Base-by-base conservation (phyloP, 768 basidiomycete species). In the Amanita molliuscula region DNA sequence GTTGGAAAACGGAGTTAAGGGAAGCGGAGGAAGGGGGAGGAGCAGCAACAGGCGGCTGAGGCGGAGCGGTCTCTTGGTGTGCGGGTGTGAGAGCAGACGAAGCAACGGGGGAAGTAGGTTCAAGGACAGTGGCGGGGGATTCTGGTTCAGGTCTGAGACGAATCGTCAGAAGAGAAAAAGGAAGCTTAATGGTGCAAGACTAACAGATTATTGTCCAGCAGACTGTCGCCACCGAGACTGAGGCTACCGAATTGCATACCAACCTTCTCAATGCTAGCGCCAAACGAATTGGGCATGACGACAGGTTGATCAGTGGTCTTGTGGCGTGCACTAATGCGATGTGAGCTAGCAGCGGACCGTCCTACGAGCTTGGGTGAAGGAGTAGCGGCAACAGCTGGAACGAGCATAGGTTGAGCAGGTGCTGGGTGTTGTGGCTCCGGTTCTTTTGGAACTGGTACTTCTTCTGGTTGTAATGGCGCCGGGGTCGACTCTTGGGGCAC, bases 161-260 rank as follows among this genome's bases (percentile, higher is more conserved):
- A 54, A 55, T 35, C 53, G 53, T 50, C 21, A 53, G 50, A 16
- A 55, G 40, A 25, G 18, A 34, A 44, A 36, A 28, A 20, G 7
- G 44, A 21, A 51, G 20, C 51, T 25, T 21, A 42, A 54, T 35
- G 37, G 29, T 29, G 8, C 16, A 52, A 59, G 51, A 71, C 79
- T 62, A 61, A 83, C 82, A 73, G 57, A 50, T 69, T 68, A 26
- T 70, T 53, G 35, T 81, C 82, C 28, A 79, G 62, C n/a, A 76
- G 65, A 53, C 63, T 70, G 46, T 88, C 86, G 6, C 81, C 84
- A 29, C 79, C 79, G 31, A 92, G 73, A 62, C 79, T 85, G 57
- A 91, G 66, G 62, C 87, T 90, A 45, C 88, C 88, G 60, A 92
- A 92, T 59, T 90, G 88, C 88, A 92, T 89, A 44, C 88, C 88